Percentiles rank a stretch among this genome's conserved stretches.
Evolutionary conservation across 495 filamentous ascomycete species (phyloP).

Genomic region (Aspergillus heteromorphus): DNA sequence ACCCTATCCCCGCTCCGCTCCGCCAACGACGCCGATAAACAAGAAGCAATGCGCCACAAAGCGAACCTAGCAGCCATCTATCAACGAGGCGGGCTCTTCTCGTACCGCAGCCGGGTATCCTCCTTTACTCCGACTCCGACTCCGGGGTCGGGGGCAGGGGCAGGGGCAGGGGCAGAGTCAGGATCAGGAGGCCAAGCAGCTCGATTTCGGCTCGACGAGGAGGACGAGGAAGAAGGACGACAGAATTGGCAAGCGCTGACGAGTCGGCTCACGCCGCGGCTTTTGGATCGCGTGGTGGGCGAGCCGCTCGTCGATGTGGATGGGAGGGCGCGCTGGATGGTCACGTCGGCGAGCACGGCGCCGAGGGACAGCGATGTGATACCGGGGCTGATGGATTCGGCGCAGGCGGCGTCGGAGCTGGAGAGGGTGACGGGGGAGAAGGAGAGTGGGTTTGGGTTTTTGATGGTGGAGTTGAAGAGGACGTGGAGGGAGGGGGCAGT

Average conservation of each 20-base stretch:
- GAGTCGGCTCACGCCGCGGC: constrained; percentile 27
- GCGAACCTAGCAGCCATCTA: constrained; percentile 38
- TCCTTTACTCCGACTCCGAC: too few relatives aligned
- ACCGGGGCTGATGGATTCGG: constrained; percentile 36
- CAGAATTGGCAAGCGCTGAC: constrained; percentile 42
- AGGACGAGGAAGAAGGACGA: constrained; percentile 26
- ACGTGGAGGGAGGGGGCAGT: constrained; percentile 67
- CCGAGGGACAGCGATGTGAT: constrained; percentile 45
- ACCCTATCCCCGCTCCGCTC: constrained; percentile 22
- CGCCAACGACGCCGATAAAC: constrained; percentile 21
- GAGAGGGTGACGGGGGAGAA: constrained; percentile 12
- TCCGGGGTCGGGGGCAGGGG: too few relatives aligned
- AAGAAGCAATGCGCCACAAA: constrained; percentile 36
- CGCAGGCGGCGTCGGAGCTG: constrained; percentile 4
- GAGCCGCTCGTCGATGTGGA: constrained; percentile 33
- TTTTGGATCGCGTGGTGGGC: constrained; percentile 39
- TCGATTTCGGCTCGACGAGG: constrained; percentile 19
- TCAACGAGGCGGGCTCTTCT: constrained; percentile 38
- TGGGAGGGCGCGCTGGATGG: constrained; percentile 35
- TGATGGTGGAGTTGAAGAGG: constrained; percentile 47
- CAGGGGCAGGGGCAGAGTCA: too few relatives aligned
- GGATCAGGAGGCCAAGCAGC: not conserved
- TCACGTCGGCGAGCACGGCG: constrained; percentile 45
- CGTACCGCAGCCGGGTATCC: constrained; percentile 37
- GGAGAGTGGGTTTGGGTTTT: constrained; percentile 41